Evolutionary conservation across 2,329 filamentous ascomycete species (phyloP), one percentile per base, ranked within the genome.

Genomic region (Arachnopeziza araneosa): DNA sequence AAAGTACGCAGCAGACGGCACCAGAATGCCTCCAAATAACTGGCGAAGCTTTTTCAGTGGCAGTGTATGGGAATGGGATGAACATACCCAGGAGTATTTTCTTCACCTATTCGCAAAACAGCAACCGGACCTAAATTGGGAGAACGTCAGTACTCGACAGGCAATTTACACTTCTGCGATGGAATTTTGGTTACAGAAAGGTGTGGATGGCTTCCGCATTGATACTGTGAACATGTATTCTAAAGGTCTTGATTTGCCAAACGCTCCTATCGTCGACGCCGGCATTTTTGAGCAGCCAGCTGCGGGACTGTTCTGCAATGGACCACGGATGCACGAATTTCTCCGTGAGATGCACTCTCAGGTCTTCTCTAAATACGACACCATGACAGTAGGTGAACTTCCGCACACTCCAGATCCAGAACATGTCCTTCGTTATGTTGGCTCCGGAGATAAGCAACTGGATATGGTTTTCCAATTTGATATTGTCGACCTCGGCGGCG

Each of bases 111-210:
- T 90, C 72, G 85, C 86, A 10, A 81, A 81, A 3, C 84, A 89
- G 65, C 90, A 93, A 71, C 90, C 90, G 0, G 91, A 95, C 66
- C 78, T 95, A 17, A 95, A 95, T 74, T 95, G 89, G 89, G 88
- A 93, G 69, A 89, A 87, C 59, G 79, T 80, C 0, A 83, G 83
- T 19, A 82, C 87, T 0, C 81, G 89, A 22, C 75, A 83, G 52
- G 89, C 88, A 1, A 84, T 91, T 6, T 89, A 91, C 71, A 79
- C 87, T 32, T 80, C 82, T 12, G 80, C 88, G 4, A 88, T 93
- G 81, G 80, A 82, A 32, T 93, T 93, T 71, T 95, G 90, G 90
- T 81, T 93, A 0, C 78, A 89, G 54, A 82, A 83, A 32, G 89
- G 89, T 2, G 85, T 89, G 0, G 83, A 87, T 51, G 88, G 88